Evolutionary conservation across 148 eudicot genomes (phyloP).

Genomic region (Chenopodium formosanum): DNA sequence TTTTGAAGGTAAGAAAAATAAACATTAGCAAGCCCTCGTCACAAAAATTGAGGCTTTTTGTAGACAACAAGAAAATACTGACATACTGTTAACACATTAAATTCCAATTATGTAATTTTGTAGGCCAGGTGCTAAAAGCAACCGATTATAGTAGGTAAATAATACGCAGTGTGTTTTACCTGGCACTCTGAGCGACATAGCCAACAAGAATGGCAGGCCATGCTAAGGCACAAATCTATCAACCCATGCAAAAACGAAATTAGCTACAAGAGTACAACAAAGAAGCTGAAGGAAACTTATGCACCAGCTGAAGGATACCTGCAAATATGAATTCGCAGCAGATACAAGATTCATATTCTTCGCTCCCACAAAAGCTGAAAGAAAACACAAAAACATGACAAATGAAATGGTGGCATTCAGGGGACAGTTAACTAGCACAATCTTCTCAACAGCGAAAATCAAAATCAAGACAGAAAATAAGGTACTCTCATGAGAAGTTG

Average conservation of each 20-base stretch:
- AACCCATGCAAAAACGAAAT: constrained; percentile 17
- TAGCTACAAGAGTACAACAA: background rate
- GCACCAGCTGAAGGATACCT: constrained; percentile 38
- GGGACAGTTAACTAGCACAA: background rate
- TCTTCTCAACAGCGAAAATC: background rate
- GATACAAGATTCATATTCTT: constrained; percentile 67
- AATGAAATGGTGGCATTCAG: background rate
- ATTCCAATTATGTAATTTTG: background rate
- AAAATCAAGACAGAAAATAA: constrained; percentile 6
- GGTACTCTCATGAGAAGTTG: background rate
- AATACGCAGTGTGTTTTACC: constrained; percentile 36
- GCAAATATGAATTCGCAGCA: constrained; percentile 81
- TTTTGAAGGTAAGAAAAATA: too few species aligned
- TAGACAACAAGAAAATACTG: background rate
- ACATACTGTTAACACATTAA: background rate
- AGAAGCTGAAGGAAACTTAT: constrained; percentile 7
- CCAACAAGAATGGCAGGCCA: constrained; percentile 97
- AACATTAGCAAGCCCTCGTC: too few species aligned
- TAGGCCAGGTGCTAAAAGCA: constrained; percentile 1
- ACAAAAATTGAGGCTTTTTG: background rate
- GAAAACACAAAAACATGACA: background rate
- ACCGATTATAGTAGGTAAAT: background rate
- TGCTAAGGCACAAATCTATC: constrained; percentile 86
- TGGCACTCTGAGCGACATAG: constrained; percentile 96
- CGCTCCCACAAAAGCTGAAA: constrained; percentile 74